These are phyloP conservation scores for Xylaria digitata DNA, from an alignment of 2,329 filamentous ascomycete species.

Conservation along the genomic window DNA sequence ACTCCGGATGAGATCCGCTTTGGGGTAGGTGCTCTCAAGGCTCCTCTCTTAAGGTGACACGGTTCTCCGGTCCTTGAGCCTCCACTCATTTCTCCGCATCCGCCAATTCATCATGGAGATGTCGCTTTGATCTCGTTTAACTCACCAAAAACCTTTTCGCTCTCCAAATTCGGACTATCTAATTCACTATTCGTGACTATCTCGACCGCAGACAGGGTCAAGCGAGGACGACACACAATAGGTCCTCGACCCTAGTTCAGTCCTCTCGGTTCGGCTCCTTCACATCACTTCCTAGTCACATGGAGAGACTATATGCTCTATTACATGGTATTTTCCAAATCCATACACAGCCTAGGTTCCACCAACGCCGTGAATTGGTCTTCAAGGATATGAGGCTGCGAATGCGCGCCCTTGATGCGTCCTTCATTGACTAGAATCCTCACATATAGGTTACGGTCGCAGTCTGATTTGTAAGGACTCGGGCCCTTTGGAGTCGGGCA, in stretches of 20 bases:
- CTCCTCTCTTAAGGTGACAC: conserved; percentile 14
- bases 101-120: not conserved
- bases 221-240: not conserved
- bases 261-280: not conserved
- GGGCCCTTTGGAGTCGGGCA: not conserved
- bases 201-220: not conserved
- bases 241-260: not conserved
- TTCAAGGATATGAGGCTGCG: not conserved
- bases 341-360: not conserved
- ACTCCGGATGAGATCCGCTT: conserved; percentile 7
- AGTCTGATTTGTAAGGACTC: not conserved
- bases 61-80: conserved; percentile 1
- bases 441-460: not conserved
- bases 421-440: no score
- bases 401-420: not conserved
- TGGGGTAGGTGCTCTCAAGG: conserved; percentile 4
- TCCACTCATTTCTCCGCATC: conserved; percentile 12
- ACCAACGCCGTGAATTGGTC: not conserved
- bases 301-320: not conserved
- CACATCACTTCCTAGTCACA: not conserved
- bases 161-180: not conserved
- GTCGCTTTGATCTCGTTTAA: not conserved
- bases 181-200: not conserved
- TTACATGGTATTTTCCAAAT: not conserved
- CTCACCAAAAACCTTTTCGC: not conserved